phyloP scores from a whole-genome alignment of 257 asterid species.

The Forsythia suspensa region DNA sequence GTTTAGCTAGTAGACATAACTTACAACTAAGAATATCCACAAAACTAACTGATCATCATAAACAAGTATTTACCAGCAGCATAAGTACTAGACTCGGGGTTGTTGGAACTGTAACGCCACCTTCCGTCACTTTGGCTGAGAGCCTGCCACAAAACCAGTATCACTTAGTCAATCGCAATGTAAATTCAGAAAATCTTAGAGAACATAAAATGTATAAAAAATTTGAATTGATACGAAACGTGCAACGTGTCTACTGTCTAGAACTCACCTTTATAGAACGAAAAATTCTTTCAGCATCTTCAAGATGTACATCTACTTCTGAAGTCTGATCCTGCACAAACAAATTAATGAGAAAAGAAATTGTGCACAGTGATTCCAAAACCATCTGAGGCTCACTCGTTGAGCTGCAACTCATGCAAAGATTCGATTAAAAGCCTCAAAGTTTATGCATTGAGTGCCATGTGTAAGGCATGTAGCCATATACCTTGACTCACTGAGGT shows the following conservation, averaged over 20 bases:
- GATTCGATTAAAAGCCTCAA: background rate
- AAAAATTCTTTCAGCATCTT: slow-evolving; percentile 65
- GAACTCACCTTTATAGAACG: slow-evolving; percentile 73
- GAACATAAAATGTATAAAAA: background rate
- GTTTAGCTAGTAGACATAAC: slow-evolving; percentile 16
- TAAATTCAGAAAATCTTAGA: slow-evolving; percentile 6
- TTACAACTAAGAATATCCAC: background rate
- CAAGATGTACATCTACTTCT: slow-evolving; percentile 61
- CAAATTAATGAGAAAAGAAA: slow-evolving; percentile 17
- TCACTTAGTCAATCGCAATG: slow-evolving; percentile 24
- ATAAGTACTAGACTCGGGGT: slow-evolving; percentile 78
- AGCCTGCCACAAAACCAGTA: slow-evolving; percentile 51
- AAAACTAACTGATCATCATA: background rate
- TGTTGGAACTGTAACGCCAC: slow-evolving; percentile 85
- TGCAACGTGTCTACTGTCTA: slow-evolving; percentile 15
- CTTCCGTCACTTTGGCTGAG: slow-evolving; percentile 99
- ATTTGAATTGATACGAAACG: slow-evolving; percentile 2
- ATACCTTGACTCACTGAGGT: background rate
- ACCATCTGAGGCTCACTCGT: background rate
- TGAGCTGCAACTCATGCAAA: background rate
- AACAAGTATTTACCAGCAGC: slow-evolving; percentile 73
- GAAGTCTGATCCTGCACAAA: slow-evolving; percentile 66
- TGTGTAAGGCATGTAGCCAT: background rate
- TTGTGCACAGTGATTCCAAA: background rate
- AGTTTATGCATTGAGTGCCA: background rate